Percentiles rank a stretch among this genome's conserved stretches.
Conservation (phyloP, 2,329 filamentous ascomycete species). For the Claviceps africana region DNA sequence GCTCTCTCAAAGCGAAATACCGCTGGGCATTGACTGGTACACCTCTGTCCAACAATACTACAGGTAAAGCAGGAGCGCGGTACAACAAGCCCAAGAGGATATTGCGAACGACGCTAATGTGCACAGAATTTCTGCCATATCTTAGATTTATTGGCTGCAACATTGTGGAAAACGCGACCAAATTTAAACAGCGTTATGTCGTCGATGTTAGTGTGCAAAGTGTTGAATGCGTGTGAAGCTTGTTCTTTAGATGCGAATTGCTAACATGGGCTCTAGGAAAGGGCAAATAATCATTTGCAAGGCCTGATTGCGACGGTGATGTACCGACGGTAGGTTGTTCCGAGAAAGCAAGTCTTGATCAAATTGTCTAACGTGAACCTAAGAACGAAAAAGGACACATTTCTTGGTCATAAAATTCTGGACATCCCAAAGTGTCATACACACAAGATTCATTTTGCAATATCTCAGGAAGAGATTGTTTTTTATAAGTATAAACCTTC, state of each 20-base stretch:
- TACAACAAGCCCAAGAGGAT: neutral
- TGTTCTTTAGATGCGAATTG: neutral
- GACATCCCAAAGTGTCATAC: slow-evolving; percentile 9
- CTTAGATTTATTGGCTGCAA: slow-evolving; percentile 18
- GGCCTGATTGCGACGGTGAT: slow-evolving; percentile 12
- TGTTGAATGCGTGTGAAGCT: neutral
- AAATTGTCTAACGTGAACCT: neutral
- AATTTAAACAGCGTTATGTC: slow-evolving; percentile 7
- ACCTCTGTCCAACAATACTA: slow-evolving; percentile 18
- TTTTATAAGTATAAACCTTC: neutral
- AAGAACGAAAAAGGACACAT: slow-evolving; percentile 15
- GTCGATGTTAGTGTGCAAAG: slow-evolving; percentile 5
- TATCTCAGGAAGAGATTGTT: slow-evolving; percentile 13
- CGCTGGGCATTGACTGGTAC: slow-evolving; percentile 24
- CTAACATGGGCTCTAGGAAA: slow-evolving; percentile 3
- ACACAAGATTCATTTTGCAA: slow-evolving; percentile 11
- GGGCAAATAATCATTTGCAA: slow-evolving; percentile 9
- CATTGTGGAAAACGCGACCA: neutral
- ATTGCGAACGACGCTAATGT: neutral
- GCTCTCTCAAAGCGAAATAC: slow-evolving; percentile 14
- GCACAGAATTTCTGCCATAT: slow-evolving; percentile 23
- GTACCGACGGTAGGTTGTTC: slow-evolving; percentile 14
- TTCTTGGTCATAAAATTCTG: slow-evolving; percentile 15
- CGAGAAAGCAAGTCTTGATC: too few relatives aligned
- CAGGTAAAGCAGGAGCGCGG: slow-evolving; percentile 12